phyloP scores from a whole-genome alignment of 1,139 yeast species.

The Taiozyma sp. region DNA sequence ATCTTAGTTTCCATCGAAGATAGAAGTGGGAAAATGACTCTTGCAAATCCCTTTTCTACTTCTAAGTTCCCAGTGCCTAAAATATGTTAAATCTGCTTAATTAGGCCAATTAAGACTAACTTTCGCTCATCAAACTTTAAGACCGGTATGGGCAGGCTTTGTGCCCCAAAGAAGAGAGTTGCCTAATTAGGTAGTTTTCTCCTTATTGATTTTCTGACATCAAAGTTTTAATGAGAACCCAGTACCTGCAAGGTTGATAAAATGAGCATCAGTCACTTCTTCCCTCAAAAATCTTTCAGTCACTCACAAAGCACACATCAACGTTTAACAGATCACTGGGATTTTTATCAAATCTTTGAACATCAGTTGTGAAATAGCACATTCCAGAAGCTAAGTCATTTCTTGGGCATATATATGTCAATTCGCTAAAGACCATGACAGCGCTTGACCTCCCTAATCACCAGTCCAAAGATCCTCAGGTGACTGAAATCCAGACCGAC shows the following conservation, averaged over 20 bases:
- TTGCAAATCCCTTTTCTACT: too few species aligned
- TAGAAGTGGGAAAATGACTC: too few species aligned
- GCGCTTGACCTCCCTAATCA: not conserved
- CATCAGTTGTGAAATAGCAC: not conserved
- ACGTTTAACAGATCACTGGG: not conserved
- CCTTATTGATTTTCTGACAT: not conserved
- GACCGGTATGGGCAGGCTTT: not conserved
- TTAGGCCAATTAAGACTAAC: too few species aligned
- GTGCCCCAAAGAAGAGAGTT: not conserved
- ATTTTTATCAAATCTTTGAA: not conserved
- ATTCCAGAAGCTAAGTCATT: not conserved
- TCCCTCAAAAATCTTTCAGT: not conserved
- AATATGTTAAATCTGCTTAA: too few species aligned
- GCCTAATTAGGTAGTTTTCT: not conserved
- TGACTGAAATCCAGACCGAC: not conserved
- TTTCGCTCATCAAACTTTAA: too few species aligned
- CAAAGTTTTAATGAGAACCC: not conserved
- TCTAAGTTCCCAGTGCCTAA: too few species aligned
- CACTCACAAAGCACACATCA: not conserved
- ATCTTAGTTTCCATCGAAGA: too few species aligned
- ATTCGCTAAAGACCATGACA: not conserved
- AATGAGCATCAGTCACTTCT: not conserved
- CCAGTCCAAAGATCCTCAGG: not conserved
- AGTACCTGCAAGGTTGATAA: not conserved
- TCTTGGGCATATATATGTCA: not conserved